Conservation (phyloP, 2,329 filamentous ascomycete species). For the Sarocladium strictum region DNA sequence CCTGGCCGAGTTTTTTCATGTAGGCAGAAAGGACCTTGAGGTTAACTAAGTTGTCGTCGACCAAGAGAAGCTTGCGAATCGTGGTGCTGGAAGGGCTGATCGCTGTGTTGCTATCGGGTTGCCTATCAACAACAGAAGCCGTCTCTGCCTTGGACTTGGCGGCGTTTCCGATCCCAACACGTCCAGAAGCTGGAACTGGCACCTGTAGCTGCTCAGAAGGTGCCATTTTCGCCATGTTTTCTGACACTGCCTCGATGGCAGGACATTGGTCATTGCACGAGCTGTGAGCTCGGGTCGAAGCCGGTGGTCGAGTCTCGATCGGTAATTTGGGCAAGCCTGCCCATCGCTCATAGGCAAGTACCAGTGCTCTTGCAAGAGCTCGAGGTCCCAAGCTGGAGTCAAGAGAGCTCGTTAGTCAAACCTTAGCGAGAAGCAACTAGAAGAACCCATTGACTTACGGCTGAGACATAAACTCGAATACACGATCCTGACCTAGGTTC, state of each 20-base stretch:
- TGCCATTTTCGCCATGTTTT: too few species aligned
- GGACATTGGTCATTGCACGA: not conserved
- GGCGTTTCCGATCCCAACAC: too few species aligned
- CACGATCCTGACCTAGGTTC: conserved; percentile 13
- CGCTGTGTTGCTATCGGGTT: too few species aligned
- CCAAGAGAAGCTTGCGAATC: conserved; percentile 29
- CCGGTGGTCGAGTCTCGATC: not conserved
- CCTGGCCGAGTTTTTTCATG: conserved; percentile 26
- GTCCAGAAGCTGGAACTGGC: too few species aligned
- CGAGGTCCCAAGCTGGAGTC: not conserved
- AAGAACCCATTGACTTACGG: conserved; percentile 22
- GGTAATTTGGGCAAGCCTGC: conserved; percentile 1
- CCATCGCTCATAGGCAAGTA: conserved; percentile 19
- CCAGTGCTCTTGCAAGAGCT: conserved; percentile 20
- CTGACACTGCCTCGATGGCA: too few species aligned
- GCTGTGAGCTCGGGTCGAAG: not conserved
- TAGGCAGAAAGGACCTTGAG: conserved; percentile 24
- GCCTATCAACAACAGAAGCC: too few species aligned
- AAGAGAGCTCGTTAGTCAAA: not conserved
- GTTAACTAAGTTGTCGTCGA: conserved; percentile 37
- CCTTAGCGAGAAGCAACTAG: not conserved
- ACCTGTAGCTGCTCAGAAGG: too few species aligned
- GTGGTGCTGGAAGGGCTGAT: not conserved
- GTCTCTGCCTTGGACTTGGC: too few species aligned
- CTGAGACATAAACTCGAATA: conserved; percentile 32